Percentiles rank a stretch among this genome's conserved stretches.
phyloP scores from a whole-genome alignment of 176 grass and related monocot genomes.

The Aechmea fasciata region DNA sequence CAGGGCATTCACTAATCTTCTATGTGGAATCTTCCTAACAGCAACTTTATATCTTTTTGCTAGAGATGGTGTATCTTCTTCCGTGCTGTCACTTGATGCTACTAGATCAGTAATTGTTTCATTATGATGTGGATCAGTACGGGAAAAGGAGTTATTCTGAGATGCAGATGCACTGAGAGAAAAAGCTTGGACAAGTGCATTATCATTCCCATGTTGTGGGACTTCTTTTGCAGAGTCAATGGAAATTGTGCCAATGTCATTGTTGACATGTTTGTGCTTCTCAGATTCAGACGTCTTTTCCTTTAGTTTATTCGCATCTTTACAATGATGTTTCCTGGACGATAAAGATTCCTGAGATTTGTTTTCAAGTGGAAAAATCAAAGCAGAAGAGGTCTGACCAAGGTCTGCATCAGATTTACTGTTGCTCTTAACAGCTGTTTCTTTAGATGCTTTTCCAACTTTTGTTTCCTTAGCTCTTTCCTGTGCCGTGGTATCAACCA shows the following conservation, averaged over 20 bases:
- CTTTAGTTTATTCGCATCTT: conserved; percentile 17
- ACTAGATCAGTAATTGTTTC: background rate
- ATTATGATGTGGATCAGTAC: background rate
- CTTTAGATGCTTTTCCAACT: conserved; percentile 24
- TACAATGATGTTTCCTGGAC: conserved; percentile 20
- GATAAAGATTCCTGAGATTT: conserved; percentile 17
- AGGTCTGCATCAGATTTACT: conserved; percentile 14
- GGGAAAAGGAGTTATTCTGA: background rate
- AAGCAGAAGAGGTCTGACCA: conserved; percentile 9
- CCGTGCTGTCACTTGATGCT: conserved; percentile 52
- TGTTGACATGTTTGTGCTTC: conserved; percentile 26
- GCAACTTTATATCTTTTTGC: conserved; percentile 33
- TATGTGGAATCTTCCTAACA: conserved; percentile 52
- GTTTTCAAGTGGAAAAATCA: conserved; percentile 14
- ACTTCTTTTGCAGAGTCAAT: conserved; percentile 9
- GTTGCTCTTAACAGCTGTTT: conserved; percentile 13
- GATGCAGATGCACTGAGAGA: conserved; percentile 9
- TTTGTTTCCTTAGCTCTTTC: conserved; percentile 12
- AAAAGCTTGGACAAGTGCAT: conserved; percentile 27
- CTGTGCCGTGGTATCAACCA: conserved; percentile 17
- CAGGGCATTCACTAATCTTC: conserved; percentile 21
- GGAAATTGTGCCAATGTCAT: conserved; percentile 9
- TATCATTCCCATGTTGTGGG: conserved; percentile 18
- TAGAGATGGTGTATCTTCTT: conserved; percentile 31
- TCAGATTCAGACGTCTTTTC: conserved; percentile 21